Evolutionary conservation across 495 filamentous ascomycete genomes (phyloP), one percentile per base, ranked within the genome.

Genomic region (Cercophora sp.): DNA sequence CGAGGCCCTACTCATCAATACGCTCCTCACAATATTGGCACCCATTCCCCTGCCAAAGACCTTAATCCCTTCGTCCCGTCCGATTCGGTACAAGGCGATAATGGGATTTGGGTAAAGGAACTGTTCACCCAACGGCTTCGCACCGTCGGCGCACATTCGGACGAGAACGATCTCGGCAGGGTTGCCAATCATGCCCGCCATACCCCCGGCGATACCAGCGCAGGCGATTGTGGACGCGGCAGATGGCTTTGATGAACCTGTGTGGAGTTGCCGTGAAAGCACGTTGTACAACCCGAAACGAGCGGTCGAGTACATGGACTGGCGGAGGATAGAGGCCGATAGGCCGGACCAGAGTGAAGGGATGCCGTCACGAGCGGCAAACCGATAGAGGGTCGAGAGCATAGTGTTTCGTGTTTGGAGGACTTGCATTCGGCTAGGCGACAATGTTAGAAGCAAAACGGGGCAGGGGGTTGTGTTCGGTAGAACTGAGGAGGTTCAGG

Each of bases 171-270:
- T 65, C 65, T 90, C 87, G 1, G 86, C 85, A 5, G 87, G 87
- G 61, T 89, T 91, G 41, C 86, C 86, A 40, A 88, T 72, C 79
- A 89, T 81, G 37, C 86, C 86, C 2, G 86, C 87, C 46, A 89
- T 64, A 36, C 86, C 87, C 37, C 87, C 87, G 0, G 86, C 86
- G 0, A 66, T 24, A 0, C 65, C 61, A 10, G 69, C 69, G 48
- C 67, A 69, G 0, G 40, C 49, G 8, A 70, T 60, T 4, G 69
- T 70, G 5, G 55, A 60, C 13, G 55, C 37, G 23, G 62, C 36
- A 25, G 65, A 61, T 1, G 63, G 43, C 36, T 60, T 56, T 18
- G 52, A 51, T 8, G 35, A 43, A 16, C 60, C 59, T 5, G 58
- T 48, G 16, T 47, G 37, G 11, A 69, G 32, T 19, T 65, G 57